A percentile compares a stretch with the other conserved stretches of the same genome.
These are phyloP conservation scores for Pholiota molesta DNA, from an alignment of 768 basidiomycete genomes.

Conservation along the genomic window DNA sequence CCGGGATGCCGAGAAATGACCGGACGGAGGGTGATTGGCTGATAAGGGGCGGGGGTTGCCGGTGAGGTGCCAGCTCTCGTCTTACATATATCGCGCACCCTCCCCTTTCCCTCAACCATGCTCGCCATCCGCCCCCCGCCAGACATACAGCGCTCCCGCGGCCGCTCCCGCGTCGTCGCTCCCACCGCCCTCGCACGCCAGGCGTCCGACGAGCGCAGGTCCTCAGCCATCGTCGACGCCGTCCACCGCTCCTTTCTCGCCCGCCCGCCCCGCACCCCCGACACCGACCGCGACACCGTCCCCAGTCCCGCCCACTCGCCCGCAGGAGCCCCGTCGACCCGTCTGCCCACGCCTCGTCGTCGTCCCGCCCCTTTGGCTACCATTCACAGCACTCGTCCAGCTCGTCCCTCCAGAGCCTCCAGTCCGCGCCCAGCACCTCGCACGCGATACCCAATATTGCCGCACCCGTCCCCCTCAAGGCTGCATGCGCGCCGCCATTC, in stretches of 20 bases:
- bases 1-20: neutral
- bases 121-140: neutral
- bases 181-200: slow-evolving; percentile 44
- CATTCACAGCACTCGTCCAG: slow-evolving; percentile 8
- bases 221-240: neutral
- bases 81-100: slow-evolving; percentile 1
- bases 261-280: neutral
- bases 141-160: slow-evolving; percentile 18
- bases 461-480: slow-evolving; percentile 27
- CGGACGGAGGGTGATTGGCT: slow-evolving; percentile 16
- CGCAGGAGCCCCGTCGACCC: neutral
- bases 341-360: neutral
- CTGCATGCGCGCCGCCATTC: slow-evolving; percentile 23
- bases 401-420: slow-evolving; percentile 7
- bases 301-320: neutral
- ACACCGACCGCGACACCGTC: neutral
- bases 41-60: slow-evolving; percentile 19
- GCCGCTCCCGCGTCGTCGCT: slow-evolving; percentile 38
- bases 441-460: slow-evolving; percentile 18
- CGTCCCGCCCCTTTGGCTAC: slow-evolving; percentile 2
- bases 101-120: slow-evolving; percentile 14
- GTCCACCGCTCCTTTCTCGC: neutral
- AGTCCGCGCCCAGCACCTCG: slow-evolving; percentile 3
- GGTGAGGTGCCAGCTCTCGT: slow-evolving; percentile 7
- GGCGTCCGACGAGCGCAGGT: slow-evolving; percentile 43